Percentiles rank a stretch among this genome's conserved stretches.
Conservation (phyloP, 495 filamentous ascomycete genomes). For the Xylaria palmicola region DNA sequence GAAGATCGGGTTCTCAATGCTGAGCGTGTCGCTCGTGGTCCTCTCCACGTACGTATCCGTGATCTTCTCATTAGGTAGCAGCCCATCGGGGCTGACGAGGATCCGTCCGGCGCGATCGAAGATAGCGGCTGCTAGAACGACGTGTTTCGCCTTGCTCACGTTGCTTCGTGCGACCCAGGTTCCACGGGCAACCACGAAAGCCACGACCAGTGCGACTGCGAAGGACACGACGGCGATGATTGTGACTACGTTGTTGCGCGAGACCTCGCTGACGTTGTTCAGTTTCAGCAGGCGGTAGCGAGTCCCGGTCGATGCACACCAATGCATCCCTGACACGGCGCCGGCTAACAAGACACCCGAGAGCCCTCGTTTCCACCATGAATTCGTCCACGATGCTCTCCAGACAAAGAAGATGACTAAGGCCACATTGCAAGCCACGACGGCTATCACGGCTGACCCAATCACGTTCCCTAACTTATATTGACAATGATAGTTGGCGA, state of each 20-base stretch:
- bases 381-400: constrained; percentile 73
- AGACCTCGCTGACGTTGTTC: constrained; percentile 34
- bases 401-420: constrained; percentile 76
- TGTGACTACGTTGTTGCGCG: constrained; percentile 59
- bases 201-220: constrained; percentile 56
- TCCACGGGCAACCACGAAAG: constrained; percentile 51
- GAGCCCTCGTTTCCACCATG: constrained; percentile 68
- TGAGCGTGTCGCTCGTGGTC: constrained; percentile 75
- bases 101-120: constrained; percentile 75
- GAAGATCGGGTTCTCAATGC: constrained; percentile 74
- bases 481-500: constrained; percentile 67
- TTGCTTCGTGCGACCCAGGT: constrained; percentile 55
- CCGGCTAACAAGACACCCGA: constrained; percentile 67
- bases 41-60: constrained; percentile 74
- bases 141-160: constrained; percentile 68
- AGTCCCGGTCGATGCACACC: constrained; percentile 75
- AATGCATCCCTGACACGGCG: constrained; percentile 86
- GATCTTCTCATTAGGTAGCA: constrained; percentile 78
- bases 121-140: constrained; percentile 72
- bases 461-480: constrained; percentile 60
- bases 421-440: constrained; percentile 64
- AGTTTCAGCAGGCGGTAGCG: constrained; percentile 51
- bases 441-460: constrained; percentile 69
- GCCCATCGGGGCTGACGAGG: constrained; percentile 75
- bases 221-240: constrained; percentile 64